phyloP scores from a whole-genome alignment of 768 basidiomycete species.

The Lentinula sp. region DNA sequence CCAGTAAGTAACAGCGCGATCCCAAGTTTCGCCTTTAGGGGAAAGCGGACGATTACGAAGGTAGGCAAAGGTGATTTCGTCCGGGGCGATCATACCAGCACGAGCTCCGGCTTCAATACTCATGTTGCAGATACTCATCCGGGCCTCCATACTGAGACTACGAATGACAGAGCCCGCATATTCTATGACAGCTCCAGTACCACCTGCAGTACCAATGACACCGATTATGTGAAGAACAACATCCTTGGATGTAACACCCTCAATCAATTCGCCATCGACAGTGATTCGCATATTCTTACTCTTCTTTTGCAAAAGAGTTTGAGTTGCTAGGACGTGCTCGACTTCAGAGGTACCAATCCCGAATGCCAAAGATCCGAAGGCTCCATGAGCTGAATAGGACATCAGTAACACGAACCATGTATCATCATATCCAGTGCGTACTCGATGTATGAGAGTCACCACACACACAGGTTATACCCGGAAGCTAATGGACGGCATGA shows the following conservation, averaged over 20 bases:
- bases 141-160: slow-evolving; percentile 82
- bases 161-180: slow-evolving; percentile 88
- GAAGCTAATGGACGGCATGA: slow-evolving; percentile 37
- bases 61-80: slow-evolving; percentile 82
- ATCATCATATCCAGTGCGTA: slow-evolving; percentile 26
- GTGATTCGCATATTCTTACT: slow-evolving; percentile 90
- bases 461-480: slow-evolving; percentile 80
- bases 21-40: slow-evolving; percentile 83
- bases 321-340: slow-evolving; percentile 90
- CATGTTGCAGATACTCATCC: slow-evolving; percentile 93
- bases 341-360: slow-evolving; percentile 94
- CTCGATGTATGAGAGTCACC: slow-evolving; percentile 94
- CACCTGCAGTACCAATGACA: slow-evolving; percentile 88
- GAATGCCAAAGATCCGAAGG: slow-evolving; percentile 89
- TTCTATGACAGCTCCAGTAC: slow-evolving; percentile 88
- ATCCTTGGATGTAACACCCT: slow-evolving; percentile 87
- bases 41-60: slow-evolving; percentile 75
- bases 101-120: slow-evolving; percentile 92
- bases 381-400: slow-evolving; percentile 65
- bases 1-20: slow-evolving; percentile 84
- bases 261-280: slow-evolving; percentile 74
- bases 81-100: slow-evolving; percentile 90
- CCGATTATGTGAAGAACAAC: slow-evolving; percentile 90
- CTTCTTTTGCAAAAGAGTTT: slow-evolving; percentile 82
- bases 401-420: background rate